Base-by-base conservation (phyloP, 2,329 filamentous ascomycete species). In the Neonectria punicea region DNA sequence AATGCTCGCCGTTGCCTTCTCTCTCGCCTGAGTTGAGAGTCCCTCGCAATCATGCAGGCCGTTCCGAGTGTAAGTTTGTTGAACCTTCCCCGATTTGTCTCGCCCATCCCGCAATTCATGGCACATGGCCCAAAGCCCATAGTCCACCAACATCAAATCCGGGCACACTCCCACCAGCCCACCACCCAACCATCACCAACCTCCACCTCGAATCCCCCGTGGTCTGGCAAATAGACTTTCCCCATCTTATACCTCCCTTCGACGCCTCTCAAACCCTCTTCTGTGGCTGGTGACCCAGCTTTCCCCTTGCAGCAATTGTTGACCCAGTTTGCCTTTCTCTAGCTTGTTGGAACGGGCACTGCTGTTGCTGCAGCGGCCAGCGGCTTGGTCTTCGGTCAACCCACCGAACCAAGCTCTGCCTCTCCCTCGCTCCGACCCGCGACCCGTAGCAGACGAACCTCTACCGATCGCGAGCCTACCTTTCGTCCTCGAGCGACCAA, bases 261-360 rank as follows among this genome's bases (percentile, higher is more conserved):
- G 53, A 58, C 65, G 61, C 41, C 43, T 43, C 53, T 28, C 62
- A 73, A 70, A 72, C 66, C 69, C 63, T 71, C 63, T 70, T 66
- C 28, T 30, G 67, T 66, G 67, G 67, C 68, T 72, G 61, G 51
- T 53, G 61, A 59, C 57, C 59, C 55, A 54, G 65, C 56, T 69
- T 68, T 56, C 63, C 68, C 59, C 53, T 66, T 70, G 66, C 66
- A 68, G 70, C 66, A 59, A 53, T 65, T 53, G 63, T 70, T 74
- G 60, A 68, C 66, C 65, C 64, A 54, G 58, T 66, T 66, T 64
- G 64, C 66, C 60, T 67, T 58, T 53, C 73, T 57, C 58, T 65
- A 89, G 87, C 86, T 89, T 73, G 85, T 89, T 79, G 87, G 86
- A 78, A 85, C 87, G 71, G 86, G 87, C 77, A 87, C 86, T 79